Evolutionary conservation across 2,329 filamentous ascomycete species (phyloP).

Genomic region (Sarocladium brachiariae): DNA sequence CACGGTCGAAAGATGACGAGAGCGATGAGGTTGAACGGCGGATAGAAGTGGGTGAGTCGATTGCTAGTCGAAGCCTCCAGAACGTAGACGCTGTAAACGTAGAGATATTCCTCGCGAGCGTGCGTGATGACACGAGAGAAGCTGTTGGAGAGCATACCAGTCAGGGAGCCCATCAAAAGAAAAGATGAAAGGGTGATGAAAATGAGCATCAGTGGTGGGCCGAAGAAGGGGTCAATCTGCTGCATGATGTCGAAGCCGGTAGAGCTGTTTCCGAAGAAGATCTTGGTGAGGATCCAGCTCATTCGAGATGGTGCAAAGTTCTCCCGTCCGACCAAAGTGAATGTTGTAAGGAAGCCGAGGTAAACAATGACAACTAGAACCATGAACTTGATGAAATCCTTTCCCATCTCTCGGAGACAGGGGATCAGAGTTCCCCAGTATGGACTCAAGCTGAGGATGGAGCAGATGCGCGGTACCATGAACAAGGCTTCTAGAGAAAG

Average conservation of each 20-base stretch:
- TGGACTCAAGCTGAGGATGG: conserved; percentile 76
- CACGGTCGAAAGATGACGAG: conserved; percentile 66
- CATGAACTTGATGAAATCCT: conserved; percentile 82
- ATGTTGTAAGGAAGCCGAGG: conserved; percentile 82
- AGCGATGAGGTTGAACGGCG: conserved; percentile 68
- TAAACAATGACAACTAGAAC: conserved; percentile 77
- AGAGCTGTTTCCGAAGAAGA: conserved; percentile 72
- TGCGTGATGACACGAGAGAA: conserved; percentile 59
- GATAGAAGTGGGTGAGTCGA: conserved; percentile 62
- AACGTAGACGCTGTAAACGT: conserved; percentile 63
- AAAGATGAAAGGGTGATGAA: conserved; percentile 75
- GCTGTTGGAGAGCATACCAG: conserved; percentile 71
- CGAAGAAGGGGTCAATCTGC: conserved; percentile 51
- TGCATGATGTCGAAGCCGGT: conserved; percentile 66
- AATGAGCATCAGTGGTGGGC: conserved; percentile 58
- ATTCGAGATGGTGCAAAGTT: conserved; percentile 58
- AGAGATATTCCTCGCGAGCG: conserved; percentile 69
- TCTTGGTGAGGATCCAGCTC: conserved; percentile 71
- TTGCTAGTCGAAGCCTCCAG: conserved; percentile 62
- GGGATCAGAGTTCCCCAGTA: conserved; percentile 90
- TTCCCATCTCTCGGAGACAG: conserved; percentile 89
- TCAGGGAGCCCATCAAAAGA: conserved; percentile 70
- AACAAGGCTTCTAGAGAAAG: conserved; percentile 82
- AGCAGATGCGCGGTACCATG: conserved; percentile 83
- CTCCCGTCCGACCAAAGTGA: conserved; percentile 69